phyloP scores from a whole-genome alignment of 164 flowering plant genomes.

The Protea cynaroides region DNA sequence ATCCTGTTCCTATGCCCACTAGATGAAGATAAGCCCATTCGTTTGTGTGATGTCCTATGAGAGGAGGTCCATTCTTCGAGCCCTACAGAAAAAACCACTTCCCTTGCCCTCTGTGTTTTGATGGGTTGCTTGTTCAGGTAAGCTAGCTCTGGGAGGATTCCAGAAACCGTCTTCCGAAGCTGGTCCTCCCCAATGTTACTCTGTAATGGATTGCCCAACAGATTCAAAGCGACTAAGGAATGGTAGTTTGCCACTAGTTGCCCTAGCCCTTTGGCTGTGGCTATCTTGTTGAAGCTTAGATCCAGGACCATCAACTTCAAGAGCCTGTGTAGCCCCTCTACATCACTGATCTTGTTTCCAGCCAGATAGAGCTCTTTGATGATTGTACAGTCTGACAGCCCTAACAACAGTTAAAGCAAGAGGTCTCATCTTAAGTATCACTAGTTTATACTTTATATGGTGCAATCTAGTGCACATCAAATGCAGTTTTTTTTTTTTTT shows the following conservation, averaged over 20 bases:
- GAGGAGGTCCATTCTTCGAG: conserved; percentile 23
- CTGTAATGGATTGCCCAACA: conserved; percentile 57
- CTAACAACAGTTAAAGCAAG: conserved; percentile 18
- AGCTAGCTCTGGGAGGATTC: conserved; percentile 55
- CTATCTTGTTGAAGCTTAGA: conserved; percentile 73
- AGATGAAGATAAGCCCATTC: conserved; percentile 3
- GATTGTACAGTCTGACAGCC: conserved; percentile 50
- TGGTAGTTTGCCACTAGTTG: conserved; percentile 71
- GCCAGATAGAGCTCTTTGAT: conserved; percentile 70
- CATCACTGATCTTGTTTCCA: conserved; percentile 68
- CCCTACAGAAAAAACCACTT: conserved; percentile 43
- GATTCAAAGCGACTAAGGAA: conserved; percentile 51
- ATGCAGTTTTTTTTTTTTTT: too few relatives aligned
- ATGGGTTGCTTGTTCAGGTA: conserved; percentile 63
- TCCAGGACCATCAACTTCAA: conserved; percentile 57
- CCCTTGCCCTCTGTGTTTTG: conserved; percentile 53
- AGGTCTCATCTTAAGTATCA: not conserved
- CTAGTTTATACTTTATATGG: too few relatives aligned
- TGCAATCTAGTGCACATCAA: too few relatives aligned
- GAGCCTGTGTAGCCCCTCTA: conserved; percentile 67
- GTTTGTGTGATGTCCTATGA: conserved; percentile 30
- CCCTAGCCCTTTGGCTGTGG: conserved; percentile 54
- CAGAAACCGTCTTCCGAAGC: conserved; percentile 44
- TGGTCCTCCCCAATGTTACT: conserved; percentile 55
- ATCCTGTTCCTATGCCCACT: not conserved